These are phyloP conservation scores for Thermothelomyces thermophilus DNA, from an alignment of 2,329 filamentous ascomycete genomes.

Conservation along the genomic window DNA sequence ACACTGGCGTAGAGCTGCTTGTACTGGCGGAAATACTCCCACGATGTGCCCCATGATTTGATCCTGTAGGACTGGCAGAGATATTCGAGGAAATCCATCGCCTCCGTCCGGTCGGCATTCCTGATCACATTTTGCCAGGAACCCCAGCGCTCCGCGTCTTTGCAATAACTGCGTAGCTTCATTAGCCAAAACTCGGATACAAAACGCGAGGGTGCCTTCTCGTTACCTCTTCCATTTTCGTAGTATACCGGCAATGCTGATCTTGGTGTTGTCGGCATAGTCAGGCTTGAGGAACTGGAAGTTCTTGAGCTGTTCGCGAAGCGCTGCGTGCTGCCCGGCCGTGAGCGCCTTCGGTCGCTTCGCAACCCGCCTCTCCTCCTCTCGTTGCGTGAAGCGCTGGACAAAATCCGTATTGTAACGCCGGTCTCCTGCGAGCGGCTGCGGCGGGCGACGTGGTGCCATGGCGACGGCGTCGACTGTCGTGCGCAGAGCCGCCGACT, in stretches of 20 bases:
- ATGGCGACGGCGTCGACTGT: too few relatives aligned
- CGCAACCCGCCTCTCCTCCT: not conserved
- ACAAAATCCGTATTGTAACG: too few relatives aligned
- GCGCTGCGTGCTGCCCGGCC: constrained; percentile 15
- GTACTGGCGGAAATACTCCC: constrained; percentile 7
- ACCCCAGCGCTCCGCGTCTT: not conserved
- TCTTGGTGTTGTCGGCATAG: constrained; percentile 21
- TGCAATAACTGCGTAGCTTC: constrained; percentile 15
- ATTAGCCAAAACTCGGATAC: constrained; percentile 6
- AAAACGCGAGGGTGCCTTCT: constrained; percentile 3
- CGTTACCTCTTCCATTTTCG: constrained; percentile 23
- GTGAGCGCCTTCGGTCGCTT: constrained; percentile 12
- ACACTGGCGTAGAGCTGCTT: constrained; percentile 5
- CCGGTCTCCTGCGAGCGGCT: too few relatives aligned
- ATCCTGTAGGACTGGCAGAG: constrained; percentile 17
- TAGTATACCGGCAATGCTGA: constrained; percentile 21
- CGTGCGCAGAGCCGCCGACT: too few relatives aligned
- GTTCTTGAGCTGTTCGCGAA: constrained; percentile 20
- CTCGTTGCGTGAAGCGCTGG: too few relatives aligned
- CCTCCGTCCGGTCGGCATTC: constrained; percentile 9
- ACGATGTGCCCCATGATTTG: constrained; percentile 1
- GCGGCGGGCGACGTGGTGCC: too few relatives aligned
- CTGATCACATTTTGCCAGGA: constrained; percentile 12
- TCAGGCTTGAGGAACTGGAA: constrained; percentile 19
- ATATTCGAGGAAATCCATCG: constrained; percentile 18